Percentiles rank a stretch among this genome's conserved stretches.
Evolutionary conservation across 2,329 filamentous ascomycete species (phyloP).

Genomic region (Mycosphaerella arachidis): DNA sequence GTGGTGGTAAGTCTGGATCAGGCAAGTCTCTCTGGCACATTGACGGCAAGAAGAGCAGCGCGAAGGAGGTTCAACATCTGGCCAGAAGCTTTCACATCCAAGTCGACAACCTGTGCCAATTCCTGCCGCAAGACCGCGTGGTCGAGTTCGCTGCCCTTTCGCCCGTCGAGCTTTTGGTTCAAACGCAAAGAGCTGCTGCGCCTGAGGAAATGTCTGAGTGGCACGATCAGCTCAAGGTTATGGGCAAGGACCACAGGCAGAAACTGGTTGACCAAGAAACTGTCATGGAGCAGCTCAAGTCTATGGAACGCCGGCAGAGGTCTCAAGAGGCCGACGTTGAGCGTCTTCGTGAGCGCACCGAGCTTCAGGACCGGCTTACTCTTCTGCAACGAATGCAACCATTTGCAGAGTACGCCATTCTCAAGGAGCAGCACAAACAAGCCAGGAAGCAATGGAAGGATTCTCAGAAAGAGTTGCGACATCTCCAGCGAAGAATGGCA

Average conservation of each 20-base stretch:
- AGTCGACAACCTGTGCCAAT: slow-evolving; percentile 96
- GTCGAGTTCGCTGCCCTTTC: slow-evolving; percentile 85
- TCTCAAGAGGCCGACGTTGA: slow-evolving; percentile 77
- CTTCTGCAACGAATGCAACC: slow-evolving; percentile 63
- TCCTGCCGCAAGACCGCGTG: slow-evolving; percentile 91
- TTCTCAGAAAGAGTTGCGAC: slow-evolving; percentile 54
- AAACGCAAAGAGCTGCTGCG: slow-evolving; percentile 85
- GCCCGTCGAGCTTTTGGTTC: slow-evolving; percentile 73
- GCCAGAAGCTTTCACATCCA: slow-evolving; percentile 77
- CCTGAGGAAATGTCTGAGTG: slow-evolving; percentile 72
- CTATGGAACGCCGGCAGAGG: slow-evolving; percentile 67
- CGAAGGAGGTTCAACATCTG: slow-evolving; percentile 63
- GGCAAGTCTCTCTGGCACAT: slow-evolving; percentile 77
- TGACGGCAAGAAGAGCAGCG: slow-evolving; percentile 58
- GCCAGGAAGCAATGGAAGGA: slow-evolving; percentile 54
- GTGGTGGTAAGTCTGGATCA: slow-evolving; percentile 34
- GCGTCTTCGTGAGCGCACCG: slow-evolving; percentile 69
- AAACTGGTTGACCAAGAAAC: slow-evolving; percentile 46
- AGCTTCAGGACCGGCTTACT: slow-evolving; percentile 60
- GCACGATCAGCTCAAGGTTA: slow-evolving; percentile 68
- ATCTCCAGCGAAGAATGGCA: slow-evolving; percentile 57
- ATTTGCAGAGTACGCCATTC: slow-evolving; percentile 59
- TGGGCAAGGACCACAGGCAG: slow-evolving; percentile 66
- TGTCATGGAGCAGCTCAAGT: slow-evolving; percentile 60
- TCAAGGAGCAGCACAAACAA: slow-evolving; percentile 45